Evolutionary conservation across 495 filamentous ascomycete species (phyloP).

Genomic region (Pyronema domesticum): DNA sequence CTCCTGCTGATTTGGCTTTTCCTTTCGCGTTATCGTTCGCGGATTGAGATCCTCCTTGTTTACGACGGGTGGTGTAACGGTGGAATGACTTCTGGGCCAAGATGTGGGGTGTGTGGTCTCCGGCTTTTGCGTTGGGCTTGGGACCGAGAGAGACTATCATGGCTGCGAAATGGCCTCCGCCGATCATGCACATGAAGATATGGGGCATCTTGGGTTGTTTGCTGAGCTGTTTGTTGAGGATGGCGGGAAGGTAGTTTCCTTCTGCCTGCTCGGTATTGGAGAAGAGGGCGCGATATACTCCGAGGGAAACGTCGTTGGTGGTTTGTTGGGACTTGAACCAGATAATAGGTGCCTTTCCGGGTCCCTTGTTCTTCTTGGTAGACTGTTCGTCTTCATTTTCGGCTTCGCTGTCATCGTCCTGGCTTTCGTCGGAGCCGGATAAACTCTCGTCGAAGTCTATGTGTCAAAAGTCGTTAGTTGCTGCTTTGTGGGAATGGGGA

Average conservation of each 20-base stretch:
- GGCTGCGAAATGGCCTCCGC: slow-evolving; percentile 89
- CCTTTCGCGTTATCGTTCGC: slow-evolving; percentile 83
- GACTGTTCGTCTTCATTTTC: slow-evolving; percentile 27
- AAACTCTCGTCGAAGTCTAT: slow-evolving; percentile 19
- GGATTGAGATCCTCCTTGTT: slow-evolving; percentile 88
- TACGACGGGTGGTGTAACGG: slow-evolving; percentile 84
- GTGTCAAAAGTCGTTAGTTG: slow-evolving; percentile 34
- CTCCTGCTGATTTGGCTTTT: slow-evolving; percentile 81
- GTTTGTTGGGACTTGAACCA: slow-evolving; percentile 69
- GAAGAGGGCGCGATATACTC: slow-evolving; percentile 74
- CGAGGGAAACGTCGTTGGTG: slow-evolving; percentile 60
- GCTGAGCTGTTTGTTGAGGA: slow-evolving; percentile 34
- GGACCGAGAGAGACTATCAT: slow-evolving; percentile 85
- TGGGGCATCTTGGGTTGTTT: slow-evolving; percentile 32
- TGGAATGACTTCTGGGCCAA: slow-evolving; percentile 96
- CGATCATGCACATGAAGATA: slow-evolving; percentile 95
- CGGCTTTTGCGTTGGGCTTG: slow-evolving; percentile 47
- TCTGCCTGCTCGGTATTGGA: slow-evolving; percentile 48
- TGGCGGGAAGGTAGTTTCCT: slow-evolving; percentile 50
- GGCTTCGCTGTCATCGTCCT: slow-evolving; percentile 34
- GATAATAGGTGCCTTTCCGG: slow-evolving; percentile 56
- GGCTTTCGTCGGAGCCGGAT: slow-evolving; percentile 23
- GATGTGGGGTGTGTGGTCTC: slow-evolving; percentile 65
- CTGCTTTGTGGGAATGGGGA: neutral
- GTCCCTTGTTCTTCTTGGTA: slow-evolving; percentile 31